phyloP scores from a whole-genome alignment of 805 yeast species.

The Ogataea trehalophila region DNA sequence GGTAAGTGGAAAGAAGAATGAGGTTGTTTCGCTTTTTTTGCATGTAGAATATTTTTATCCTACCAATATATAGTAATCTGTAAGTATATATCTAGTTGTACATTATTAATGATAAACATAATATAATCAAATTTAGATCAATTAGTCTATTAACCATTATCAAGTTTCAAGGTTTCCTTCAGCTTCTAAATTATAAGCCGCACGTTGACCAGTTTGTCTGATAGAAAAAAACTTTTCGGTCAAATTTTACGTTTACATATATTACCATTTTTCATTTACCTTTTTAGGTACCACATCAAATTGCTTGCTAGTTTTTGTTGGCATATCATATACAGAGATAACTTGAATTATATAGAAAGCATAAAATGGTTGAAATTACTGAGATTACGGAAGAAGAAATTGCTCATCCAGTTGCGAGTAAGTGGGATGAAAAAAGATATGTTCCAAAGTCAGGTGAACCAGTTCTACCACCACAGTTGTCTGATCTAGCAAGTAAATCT shows the following conservation, averaged over 20 bases:
- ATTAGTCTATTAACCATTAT: no score
- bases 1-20: conserved; percentile 79
- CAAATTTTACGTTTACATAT: no score
- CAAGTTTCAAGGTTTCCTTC: no score
- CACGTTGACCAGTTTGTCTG: no score
- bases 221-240: no score
- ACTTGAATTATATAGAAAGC: not conserved
- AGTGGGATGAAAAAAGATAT: conserved; percentile 30
- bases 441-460: conserved; percentile 53
- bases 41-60: no score
- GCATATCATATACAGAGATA: not conserved
- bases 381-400: conserved; percentile 19
- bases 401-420: conserved; percentile 19
- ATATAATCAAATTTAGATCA: no score
- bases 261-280: no score
- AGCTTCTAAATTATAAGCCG: no score
- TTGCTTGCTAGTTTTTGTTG: no score
- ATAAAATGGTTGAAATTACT: conserved; percentile 28
- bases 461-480: conserved; percentile 75
- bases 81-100: not conserved
- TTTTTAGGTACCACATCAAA: no score
- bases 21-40: not conserved
- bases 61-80: not conserved
- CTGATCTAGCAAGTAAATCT: conserved; percentile 55
- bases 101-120: no score